These are phyloP conservation scores for Dictyostelium gargantuum DNA, from an alignment of 208 protist genomes.

Conservation along the genomic window DNA sequence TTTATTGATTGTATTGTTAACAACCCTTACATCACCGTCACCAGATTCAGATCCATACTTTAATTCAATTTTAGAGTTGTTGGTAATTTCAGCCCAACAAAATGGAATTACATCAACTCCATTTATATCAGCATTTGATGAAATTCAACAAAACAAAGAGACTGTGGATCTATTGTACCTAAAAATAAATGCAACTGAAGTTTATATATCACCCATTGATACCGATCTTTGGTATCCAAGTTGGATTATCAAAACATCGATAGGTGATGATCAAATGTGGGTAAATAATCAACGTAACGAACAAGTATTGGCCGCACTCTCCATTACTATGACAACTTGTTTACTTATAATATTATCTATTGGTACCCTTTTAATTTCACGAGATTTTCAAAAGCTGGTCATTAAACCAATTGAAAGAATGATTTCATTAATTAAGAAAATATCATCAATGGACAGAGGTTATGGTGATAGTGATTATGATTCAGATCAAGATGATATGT, in stretches of 20 bases:
- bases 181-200: neutral
- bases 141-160: neutral
- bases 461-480: conserved; percentile 26
- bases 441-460: conserved; percentile 41
- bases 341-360: conserved; percentile 25
- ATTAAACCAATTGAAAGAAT: conserved; percentile 60
- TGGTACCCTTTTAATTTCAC: conserved; percentile 14
- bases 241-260: neutral
- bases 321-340: conserved; percentile 16
- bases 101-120: neutral
- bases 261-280: neutral
- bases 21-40: neutral
- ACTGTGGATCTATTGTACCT: neutral
- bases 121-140: neutral
- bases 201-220: neutral
- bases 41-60: neutral
- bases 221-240: neutral
- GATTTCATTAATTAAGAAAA: conserved; percentile 49
- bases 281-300: conserved; percentile 14
- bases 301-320: neutral
- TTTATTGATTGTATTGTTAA: conserved; percentile 1
- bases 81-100: neutral
- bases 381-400: neutral
- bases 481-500: neutral
- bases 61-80: neutral